Evolutionary conservation across 2,329 filamentous ascomycete species (phyloP), one percentile per base, ranked within the genome.

Genomic region (Allantophomopsis cytisporea): DNA sequence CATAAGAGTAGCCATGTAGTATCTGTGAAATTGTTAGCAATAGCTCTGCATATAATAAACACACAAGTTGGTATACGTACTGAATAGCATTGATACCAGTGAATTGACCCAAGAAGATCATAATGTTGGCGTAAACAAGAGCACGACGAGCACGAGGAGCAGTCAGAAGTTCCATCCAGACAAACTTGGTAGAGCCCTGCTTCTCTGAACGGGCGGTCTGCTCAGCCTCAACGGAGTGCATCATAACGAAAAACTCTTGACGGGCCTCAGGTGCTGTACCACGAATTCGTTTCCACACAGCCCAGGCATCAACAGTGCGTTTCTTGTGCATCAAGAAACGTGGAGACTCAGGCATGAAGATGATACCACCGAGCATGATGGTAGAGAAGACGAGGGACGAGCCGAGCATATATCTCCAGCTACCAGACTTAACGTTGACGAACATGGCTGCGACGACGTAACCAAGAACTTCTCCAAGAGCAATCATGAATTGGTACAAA

Each of bases 401-500:
- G 4, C 80, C 80, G 1, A 85, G 71, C 43, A 85, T 84, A 54
- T 75, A 83, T 31, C 80, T 68, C 80, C 80, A 85, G 60, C 78
- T 79, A 13, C 80, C 80, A 28, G 23, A 28, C 0, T 62, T 59
- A 2, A 85, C 76, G n/a, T 64, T 68, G 44, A 83, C 63, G 57
- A 85, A 85, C 41, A 84, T 83, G 36, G 80, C 80, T 0, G 76
- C 80, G 1, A 84, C 71, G 5, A 76, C 80, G 43, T 84, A 84
- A 2, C 80, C 81, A 1, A 85, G 62, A 2, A 85, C 80, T 49
- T 84, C 80, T 20, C 80, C 80, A 0, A 85, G 65, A 0, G 81
- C 81, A 50, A 85, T 85, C 59, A 81, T 83, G 58, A 84, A 73
- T 53, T 85, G 81, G 55, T 84, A 85, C 0, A 84, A 62, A 0